A percentile compares a stretch with the other conserved stretches of the same genome.
Conservation (phyloP, 768 basidiomycete species). For the Pleurotus tuoliensis region DNA sequence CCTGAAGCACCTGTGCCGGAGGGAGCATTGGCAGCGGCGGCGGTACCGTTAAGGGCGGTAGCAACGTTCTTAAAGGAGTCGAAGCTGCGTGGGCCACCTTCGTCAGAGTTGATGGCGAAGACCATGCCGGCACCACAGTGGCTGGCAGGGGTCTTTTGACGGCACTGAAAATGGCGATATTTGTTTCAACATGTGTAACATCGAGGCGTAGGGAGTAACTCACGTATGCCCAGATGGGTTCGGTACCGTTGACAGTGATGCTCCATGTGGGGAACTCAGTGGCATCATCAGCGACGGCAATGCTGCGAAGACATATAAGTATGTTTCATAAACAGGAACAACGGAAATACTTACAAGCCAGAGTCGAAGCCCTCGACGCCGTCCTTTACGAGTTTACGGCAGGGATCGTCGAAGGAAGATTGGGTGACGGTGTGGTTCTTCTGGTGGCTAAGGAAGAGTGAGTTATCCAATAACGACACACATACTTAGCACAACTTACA, state of each 20-base stretch:
- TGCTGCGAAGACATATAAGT: conserved; percentile 16
- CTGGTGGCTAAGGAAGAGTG: conserved; percentile 35
- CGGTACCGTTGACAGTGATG: conserved; percentile 53
- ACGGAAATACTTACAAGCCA: conserved; percentile 42
- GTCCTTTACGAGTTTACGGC: conserved; percentile 37
- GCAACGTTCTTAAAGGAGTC: conserved; percentile 55
- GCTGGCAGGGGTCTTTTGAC: conserved; percentile 31
- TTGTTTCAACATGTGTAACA: neutral
- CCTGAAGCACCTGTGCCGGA: conserved; percentile 13
- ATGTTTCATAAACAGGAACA: neutral
- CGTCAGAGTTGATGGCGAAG: conserved; percentile 57
- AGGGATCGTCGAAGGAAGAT: conserved; percentile 58
- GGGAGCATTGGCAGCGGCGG: conserved; percentile 28
- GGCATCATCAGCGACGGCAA: conserved; percentile 36
- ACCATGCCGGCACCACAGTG: conserved; percentile 56
- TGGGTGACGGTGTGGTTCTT: conserved; percentile 71
- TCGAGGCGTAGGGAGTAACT: conserved; percentile 13
- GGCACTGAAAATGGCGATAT: conserved; percentile 26
- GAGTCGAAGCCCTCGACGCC: conserved; percentile 49
- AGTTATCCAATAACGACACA: neutral
- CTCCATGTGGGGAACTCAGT: conserved; percentile 53
- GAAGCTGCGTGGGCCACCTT: conserved; percentile 46
- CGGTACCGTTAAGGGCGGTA: conserved; percentile 48
- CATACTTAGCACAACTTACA: conserved; percentile 31
- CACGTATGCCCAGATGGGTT: conserved; percentile 56